phyloP scores from a whole-genome alignment of 2,329 filamentous ascomycete species.

The Pestalotiopsis sp. region DNA sequence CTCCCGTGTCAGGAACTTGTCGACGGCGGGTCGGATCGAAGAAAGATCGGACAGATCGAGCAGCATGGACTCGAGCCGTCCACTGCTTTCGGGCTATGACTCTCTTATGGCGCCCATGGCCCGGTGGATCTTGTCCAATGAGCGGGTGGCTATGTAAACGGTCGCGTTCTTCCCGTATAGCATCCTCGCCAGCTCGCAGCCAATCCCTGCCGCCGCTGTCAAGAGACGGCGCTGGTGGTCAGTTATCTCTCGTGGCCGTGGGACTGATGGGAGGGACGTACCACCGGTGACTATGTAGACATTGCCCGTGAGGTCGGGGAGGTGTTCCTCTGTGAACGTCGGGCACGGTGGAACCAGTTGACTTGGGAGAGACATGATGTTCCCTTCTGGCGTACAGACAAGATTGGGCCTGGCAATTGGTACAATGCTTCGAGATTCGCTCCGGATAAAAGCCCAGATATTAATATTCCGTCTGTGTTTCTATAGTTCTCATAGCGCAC shows the following conservation, averaged over 20 bases:
- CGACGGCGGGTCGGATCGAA: conserved; percentile 15
- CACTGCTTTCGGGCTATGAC: neutral
- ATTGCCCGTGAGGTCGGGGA: conserved; percentile 1
- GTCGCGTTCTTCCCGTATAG: conserved; percentile 9
- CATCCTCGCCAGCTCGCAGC: conserved; percentile 4
- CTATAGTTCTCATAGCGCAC: too few species aligned
- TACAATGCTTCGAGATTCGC: too few species aligned
- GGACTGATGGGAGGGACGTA: neutral
- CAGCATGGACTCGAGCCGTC: conserved; percentile 10
- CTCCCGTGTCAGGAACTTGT: conserved; percentile 15
- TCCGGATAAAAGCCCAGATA: too few species aligned
- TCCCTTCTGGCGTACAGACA: too few species aligned
- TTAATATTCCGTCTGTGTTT: too few species aligned
- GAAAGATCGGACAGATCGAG: conserved; percentile 25
- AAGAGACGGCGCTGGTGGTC: neutral
- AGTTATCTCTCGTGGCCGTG: neutral
- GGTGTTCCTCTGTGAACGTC: conserved; percentile 1
- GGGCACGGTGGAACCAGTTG: conserved; percentile 1
- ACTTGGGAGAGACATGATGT: neutral
- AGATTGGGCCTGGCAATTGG: too few species aligned
- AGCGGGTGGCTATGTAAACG: conserved; percentile 4
- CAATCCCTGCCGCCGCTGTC: neutral
- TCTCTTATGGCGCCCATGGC: neutral
- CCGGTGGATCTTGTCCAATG: neutral
- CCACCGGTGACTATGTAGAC: neutral